Evolutionary conservation across 768 basidiomycete genomes (phyloP), one percentile per base, ranked within the genome.

Genomic region (Gymnopilus junonius): DNA sequence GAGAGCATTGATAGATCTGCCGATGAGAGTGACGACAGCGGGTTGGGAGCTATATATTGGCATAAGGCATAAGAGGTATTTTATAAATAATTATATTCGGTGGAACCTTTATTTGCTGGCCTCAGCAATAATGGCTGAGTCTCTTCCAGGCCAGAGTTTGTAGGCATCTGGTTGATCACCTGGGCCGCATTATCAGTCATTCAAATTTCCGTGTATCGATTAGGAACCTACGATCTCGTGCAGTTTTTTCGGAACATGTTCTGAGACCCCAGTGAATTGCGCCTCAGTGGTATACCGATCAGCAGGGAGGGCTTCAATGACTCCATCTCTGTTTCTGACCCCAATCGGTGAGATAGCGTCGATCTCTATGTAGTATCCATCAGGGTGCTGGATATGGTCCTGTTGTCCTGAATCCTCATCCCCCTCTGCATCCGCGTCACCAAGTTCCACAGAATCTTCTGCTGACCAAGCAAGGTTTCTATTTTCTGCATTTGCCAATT

Each of bases 401-500:
- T 90, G 88, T 31, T 51, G 17, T 2, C 27, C 48, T 8, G 48
- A 29, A 25, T 55, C 54, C 15, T 84, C 84, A 0, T 90, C 89
- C 8, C 86, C 86, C 11, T 85, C 82, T 7, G 85, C 87, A 70
- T 91, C 89, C 14, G 70, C 67, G 20, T 74, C 67, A 23, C 71
- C 64, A 3, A 76, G 73, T 21, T 79, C 80, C 39, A 88, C 85
- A 12, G 82, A 83, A 61, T 78, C 76, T 63, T 85, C 85, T 7
- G 75, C 82, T 21, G 85, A 81, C 91, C 92, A 94, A 8, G 88
- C 84, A 25, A 93, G 74, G 50, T 82, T 86, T 61, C 93, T 83
- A 11, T 77, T 73, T 31, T 79, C 70, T 1, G 92, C 91, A 62
- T 93, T 92, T 64, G 80, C 77, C 57, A 75, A 76, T 70, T 92